A percentile compares a stretch with the other conserved stretches of the same genome.
Conservation (phyloP, 2,329 filamentous ascomycete genomes). For the Colletotrichum australisinense region DNA sequence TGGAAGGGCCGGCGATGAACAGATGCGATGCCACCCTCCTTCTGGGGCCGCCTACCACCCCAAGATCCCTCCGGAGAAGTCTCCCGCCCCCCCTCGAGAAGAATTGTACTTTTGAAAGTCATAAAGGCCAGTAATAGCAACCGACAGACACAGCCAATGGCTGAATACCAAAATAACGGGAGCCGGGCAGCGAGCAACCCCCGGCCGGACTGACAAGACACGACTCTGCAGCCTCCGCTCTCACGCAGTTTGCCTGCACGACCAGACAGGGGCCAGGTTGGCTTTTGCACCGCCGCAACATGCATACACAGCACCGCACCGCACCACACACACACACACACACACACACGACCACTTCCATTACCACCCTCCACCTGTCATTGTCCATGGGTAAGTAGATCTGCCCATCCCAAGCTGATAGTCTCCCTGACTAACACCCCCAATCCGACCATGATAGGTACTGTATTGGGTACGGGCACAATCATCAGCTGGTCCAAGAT, state of each 20-base stretch:
- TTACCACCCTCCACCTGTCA: constrained; percentile 6
- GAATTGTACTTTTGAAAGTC: constrained; percentile 1
- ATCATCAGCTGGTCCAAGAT: constrained; percentile 26
- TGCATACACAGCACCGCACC: constrained; percentile 18
- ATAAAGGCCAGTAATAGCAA: constrained; percentile 33
- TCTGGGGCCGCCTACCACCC: constrained; percentile 1
- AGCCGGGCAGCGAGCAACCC: constrained; percentile 11
- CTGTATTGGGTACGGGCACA: constrained; percentile 19
- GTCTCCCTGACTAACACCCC: constrained; percentile 18
- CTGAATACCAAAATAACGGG: constrained; percentile 20
- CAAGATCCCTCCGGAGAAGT: constrained; percentile 8
- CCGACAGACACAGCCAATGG: constrained; percentile 11
- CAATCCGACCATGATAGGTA: constrained; percentile 15
- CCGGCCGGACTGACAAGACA: constrained; percentile 15
- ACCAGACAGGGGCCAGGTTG: constrained; percentile 20
- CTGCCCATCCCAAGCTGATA: constrained; percentile 10
- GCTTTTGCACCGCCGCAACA: constrained; percentile 34
- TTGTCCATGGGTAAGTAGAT: constrained; percentile 9
- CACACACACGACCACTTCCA: constrained; percentile 9
- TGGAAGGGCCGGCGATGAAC: constrained; percentile 28
- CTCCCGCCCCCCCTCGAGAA: constrained; percentile 12
- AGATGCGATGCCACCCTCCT: constrained; percentile 30
- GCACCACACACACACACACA: constrained; percentile 1
- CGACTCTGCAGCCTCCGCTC: constrained; percentile 28
- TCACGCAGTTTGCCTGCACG: constrained; percentile 32